phyloP scores from a whole-genome alignment of 2,329 filamentous ascomycete genomes.

The Emericellopsis atlantica region DNA sequence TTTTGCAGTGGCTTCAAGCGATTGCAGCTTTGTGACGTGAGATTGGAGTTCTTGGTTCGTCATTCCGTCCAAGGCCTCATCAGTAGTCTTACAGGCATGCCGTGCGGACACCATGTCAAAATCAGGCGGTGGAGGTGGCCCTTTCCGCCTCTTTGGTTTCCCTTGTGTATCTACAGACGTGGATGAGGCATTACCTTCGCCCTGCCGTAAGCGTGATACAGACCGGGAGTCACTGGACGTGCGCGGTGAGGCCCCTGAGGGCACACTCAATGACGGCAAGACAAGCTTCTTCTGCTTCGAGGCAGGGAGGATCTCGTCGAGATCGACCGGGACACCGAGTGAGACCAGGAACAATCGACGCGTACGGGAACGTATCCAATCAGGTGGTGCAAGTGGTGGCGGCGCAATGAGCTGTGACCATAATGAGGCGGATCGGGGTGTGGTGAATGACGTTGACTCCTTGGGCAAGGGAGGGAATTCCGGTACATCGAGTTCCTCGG shows the following conservation, averaged over 20 bases:
- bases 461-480: constrained; percentile 36
- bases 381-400: constrained; percentile 85
- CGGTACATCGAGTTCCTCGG: constrained; percentile 38
- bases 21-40: constrained; percentile 59
- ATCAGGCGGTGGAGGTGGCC: constrained; percentile 56
- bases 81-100: constrained; percentile 71
- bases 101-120: constrained; percentile 69
- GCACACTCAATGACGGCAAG: constrained; percentile 75
- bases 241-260: constrained; percentile 37
- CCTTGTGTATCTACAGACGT: constrained; percentile 48
- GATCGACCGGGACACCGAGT: constrained; percentile 85
- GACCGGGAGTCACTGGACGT: constrained; percentile 42
- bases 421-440: constrained; percentile 74
- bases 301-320: constrained; percentile 93
- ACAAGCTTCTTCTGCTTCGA: constrained; percentile 98
- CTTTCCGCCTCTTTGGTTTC: constrained; percentile 38
- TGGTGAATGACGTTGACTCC: constrained; percentile 61
- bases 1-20: constrained; percentile 57
- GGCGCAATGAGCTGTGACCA: constrained; percentile 96
- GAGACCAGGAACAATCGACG: constrained; percentile 91
- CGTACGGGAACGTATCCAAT: constrained; percentile 95
- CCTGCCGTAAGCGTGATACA: constrained; percentile 30
- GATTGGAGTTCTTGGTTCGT: constrained; percentile 62
- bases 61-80: constrained; percentile 69
- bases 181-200: constrained; percentile 38